These are phyloP conservation scores for Atkinsonella texensis DNA, from an alignment of 2,329 filamentous ascomycete genomes.

Conservation along the genomic window DNA sequence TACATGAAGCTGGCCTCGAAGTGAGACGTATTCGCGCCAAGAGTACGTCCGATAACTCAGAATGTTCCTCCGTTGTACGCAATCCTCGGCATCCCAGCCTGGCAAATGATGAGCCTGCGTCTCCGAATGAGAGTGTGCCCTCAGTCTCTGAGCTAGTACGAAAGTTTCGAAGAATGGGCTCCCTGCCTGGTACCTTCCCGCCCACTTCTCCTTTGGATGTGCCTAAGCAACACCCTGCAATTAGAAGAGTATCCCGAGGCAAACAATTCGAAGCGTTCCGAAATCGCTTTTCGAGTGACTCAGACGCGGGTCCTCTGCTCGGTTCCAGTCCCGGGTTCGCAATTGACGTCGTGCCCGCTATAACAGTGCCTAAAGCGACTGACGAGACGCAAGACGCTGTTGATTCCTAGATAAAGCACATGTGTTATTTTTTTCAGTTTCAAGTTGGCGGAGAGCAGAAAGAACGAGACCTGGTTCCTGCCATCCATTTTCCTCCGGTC, in stretches of 20 bases:
- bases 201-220: not conserved
- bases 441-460: not conserved
- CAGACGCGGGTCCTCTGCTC: not conserved
- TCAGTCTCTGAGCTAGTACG: conserved; percentile 16
- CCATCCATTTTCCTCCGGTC: not conserved
- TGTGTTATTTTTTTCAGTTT: not conserved
- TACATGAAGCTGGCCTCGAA: not conserved
- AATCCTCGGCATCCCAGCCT: not conserved
- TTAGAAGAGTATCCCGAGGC: conserved; percentile 5
- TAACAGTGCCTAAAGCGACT: not conserved
- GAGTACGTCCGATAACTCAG: conserved; percentile 2
- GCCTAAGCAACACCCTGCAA: not conserved
- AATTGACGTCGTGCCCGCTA: not conserved
- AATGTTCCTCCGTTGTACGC: not conserved
- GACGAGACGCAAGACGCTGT: not conserved
- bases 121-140: conserved; percentile 6
- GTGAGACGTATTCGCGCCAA: conserved; percentile 3
- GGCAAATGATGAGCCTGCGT: not conserved
- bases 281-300: conserved; percentile 7
- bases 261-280: conserved; percentile 5
- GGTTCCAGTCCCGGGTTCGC: not conserved
- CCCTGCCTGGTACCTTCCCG: conserved; percentile 3
- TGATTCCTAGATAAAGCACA: not conserved
- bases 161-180: conserved; percentile 13
- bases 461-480: not conserved